Conservation (phyloP, 768 basidiomycete species). For the Podaxis sp. region DNA sequence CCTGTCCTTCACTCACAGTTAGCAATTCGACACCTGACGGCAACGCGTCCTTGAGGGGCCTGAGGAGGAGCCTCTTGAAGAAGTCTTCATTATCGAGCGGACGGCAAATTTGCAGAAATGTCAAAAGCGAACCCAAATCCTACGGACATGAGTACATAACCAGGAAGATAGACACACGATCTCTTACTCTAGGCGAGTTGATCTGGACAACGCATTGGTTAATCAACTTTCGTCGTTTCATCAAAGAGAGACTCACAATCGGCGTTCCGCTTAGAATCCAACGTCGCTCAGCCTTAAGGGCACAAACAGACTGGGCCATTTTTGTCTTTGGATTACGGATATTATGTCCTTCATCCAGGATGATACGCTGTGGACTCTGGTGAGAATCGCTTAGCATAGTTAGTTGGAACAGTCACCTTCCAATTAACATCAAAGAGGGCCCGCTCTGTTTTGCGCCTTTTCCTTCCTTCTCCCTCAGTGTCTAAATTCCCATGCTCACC, state of each 20-base stretch:
- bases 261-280: conserved; percentile 88
- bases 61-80: conserved; percentile 75
- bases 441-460: conserved; percentile 61
- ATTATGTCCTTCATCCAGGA: conserved; percentile 88
- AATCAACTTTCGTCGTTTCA: conserved; percentile 1
- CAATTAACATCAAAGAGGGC: conserved; percentile 71
- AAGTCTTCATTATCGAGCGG: conserved; percentile 84
- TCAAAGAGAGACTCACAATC: conserved; percentile 57
- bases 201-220: conserved; percentile 44
- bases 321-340: conserved; percentile 88
- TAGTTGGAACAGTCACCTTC: conserved; percentile 55
- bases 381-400: background rate
- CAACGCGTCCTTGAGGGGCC: conserved; percentile 73
- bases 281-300: conserved; percentile 65
- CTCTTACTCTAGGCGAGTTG: conserved; percentile 69
- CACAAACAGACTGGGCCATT: conserved; percentile 70
- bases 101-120: conserved; percentile 81
- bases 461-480: conserved; percentile 38
- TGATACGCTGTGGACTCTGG: conserved; percentile 51
- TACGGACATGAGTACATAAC: conserved; percentile 24
- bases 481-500: conserved; percentile 44
- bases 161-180: background rate
- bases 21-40: conserved; percentile 69
- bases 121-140: conserved; percentile 87
- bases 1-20: conserved; percentile 44